Evolutionary conservation across 441 rosid species (phyloP).

Genomic region (Mallotus repandus): DNA sequence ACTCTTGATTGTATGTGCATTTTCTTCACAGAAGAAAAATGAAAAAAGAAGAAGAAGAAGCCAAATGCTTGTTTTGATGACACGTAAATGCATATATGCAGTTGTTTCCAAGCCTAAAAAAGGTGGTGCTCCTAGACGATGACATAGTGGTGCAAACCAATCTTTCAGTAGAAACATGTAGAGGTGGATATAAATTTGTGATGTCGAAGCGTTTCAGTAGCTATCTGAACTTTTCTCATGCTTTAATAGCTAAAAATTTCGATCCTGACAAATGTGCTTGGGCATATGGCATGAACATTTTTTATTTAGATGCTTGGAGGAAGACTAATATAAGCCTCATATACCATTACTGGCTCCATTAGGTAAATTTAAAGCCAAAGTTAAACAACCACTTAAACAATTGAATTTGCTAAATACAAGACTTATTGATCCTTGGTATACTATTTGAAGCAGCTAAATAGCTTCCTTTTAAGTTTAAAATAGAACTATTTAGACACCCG

Average conservation of each 20-base stretch:
- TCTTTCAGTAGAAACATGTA: slow-evolving; percentile 85
- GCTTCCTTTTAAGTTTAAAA: too few relatives aligned
- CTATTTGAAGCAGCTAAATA: too few relatives aligned
- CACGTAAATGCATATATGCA: slow-evolving; percentile 27
- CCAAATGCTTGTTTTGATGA: too few relatives aligned
- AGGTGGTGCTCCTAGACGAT: slow-evolving; percentile 92
- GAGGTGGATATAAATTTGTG: slow-evolving; percentile 73
- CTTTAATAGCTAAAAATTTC: slow-evolving; percentile 57
- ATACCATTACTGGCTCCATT: slow-evolving; percentile 84
- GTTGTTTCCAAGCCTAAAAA: slow-evolving; percentile 89
- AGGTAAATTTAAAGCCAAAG: slow-evolving; percentile 39
- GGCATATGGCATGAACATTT: slow-evolving; percentile 97
- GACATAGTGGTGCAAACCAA: slow-evolving; percentile 92
- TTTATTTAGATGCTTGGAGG: slow-evolving; percentile 86
- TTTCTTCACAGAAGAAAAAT: too few relatives aligned
- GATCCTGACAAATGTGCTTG: slow-evolving; percentile 85
- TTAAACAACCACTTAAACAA: too few relatives aligned
- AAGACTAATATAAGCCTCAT: slow-evolving; percentile 81
- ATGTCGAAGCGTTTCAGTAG: slow-evolving; percentile 84
- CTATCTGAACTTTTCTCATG: slow-evolving; percentile 92
- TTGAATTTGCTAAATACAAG: too few relatives aligned
- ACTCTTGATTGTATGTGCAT: too few relatives aligned
- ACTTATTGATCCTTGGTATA: too few relatives aligned
- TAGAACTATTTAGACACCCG: too few relatives aligned
- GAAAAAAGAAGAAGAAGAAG: too few relatives aligned